Base-by-base conservation (phyloP, 2,329 filamentous ascomycete species). In the Colletotrichum eleusines region DNA sequence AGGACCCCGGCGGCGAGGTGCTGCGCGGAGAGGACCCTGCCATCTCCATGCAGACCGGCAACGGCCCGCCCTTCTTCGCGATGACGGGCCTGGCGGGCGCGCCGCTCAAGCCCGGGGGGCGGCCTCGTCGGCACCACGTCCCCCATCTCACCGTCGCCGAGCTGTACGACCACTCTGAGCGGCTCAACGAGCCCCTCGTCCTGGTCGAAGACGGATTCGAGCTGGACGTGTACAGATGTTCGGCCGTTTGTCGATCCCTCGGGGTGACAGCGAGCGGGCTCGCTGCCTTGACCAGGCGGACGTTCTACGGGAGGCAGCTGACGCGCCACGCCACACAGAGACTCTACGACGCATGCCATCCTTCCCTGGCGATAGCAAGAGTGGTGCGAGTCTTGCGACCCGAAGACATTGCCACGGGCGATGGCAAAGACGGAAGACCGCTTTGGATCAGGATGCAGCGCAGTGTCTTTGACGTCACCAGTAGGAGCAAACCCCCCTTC, bases 391-490 rank as follows among this genome's bases (percentile, higher is more conserved):
- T 63, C 23, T 8, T 65, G 4, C 44, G 69, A 18, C 33, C 33
- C 1, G 72, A 66, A 4, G 69, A 73, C 6, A 26, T 73, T n/a
- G 38, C 46, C 11, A 1, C 51, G n/a, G 46, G 48, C 16, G 54
- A 72, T 23, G 72, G 72, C 3, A 54, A 53, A 16, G 51, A 57
- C 3, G 59, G 63, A 3, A 20, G 35, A 2, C 63, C 69, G 7
- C 16, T 57, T 0, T 72, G 73, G 64, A 66, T 73, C 14, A 40
- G 16, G 0, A 46, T 69, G 3, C 57, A 46, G 1, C 50, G 63
- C 11, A 40, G 31, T 16, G 61, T 74, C 18, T 74, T 66, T 14
- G 72, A 74, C 23, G 35, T 73, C 12, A 73, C 72, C 5, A 20
- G 73, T 74, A 48, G 46, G 61, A 20, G 3, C 2, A 9, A 33